Percentiles rank a stretch among this genome's conserved stretches.
Evolutionary conservation across 1,139 yeast genomes (phyloP).

Genomic region (Candida tropicalis): DNA sequence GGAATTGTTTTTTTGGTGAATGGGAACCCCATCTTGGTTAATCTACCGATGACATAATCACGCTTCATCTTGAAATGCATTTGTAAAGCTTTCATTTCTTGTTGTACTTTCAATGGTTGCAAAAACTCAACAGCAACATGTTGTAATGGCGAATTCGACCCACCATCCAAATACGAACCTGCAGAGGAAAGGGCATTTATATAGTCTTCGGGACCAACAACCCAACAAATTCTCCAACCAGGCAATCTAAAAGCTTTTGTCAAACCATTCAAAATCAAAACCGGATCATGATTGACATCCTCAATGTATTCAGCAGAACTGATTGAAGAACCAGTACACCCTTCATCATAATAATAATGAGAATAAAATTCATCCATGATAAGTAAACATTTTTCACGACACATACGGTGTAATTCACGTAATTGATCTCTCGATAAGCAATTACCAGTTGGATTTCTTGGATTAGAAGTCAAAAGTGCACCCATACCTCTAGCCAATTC

Average conservation of each 20-base stretch:
- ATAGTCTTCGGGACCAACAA: conserved; percentile 67
- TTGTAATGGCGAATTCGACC: conserved; percentile 67
- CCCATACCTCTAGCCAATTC: conserved; percentile 65
- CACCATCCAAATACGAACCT: conserved; percentile 68
- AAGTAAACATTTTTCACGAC: conserved; percentile 58
- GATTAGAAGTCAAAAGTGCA: conserved; percentile 64
- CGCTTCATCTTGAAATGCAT: conserved; percentile 62
- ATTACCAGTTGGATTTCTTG: conserved; percentile 69
- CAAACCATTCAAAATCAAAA: conserved; percentile 62
- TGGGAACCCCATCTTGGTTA: conserved; percentile 58
- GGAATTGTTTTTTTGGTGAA: conserved; percentile 53
- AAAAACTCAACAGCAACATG: conserved; percentile 63
- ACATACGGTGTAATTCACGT: conserved; percentile 54
- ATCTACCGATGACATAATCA: conserved; percentile 57
- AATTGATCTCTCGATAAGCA: conserved; percentile 57
- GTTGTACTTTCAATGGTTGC: conserved; percentile 51
- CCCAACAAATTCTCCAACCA: conserved; percentile 74
- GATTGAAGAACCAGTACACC: conserved; percentile 58
- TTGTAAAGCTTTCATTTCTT: conserved; percentile 65
- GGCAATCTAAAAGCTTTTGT: conserved; percentile 70
- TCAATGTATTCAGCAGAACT: conserved; percentile 58
- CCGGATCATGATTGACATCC: conserved; percentile 65
- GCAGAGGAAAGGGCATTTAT: conserved; percentile 61
- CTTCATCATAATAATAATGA: conserved; percentile 63
- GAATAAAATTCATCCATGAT: conserved; percentile 73